Evolutionary conservation across 495 filamentous ascomycete species (phyloP), one percentile per base, ranked within the genome.

Genomic region (Talaromyces trachyspermus): DNA sequence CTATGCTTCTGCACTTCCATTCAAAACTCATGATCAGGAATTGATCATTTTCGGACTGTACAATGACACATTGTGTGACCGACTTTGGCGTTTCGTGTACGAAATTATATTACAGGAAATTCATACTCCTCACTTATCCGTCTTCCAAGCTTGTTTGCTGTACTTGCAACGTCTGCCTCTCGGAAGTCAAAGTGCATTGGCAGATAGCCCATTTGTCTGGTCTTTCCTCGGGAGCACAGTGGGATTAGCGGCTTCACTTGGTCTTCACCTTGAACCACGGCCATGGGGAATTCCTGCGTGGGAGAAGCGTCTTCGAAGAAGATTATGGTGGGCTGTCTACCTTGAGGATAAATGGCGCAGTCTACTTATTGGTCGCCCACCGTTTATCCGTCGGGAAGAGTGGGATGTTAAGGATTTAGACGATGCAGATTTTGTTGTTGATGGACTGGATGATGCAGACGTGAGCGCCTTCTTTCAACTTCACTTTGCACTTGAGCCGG

Each of bases 321-420:
- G 89, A 20, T 70, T 95, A 26, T 90, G 86, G 48, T 95, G 89
- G 88, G 89, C 86, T 2, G 68, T 95, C 49, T 95, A 88, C 58
- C 86, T 89, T 81, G 85, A 94, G 57, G 89, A 95, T 57, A 95
- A 92, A 68, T 95, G 89, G 89, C 84, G 85, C 29, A 84, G 86
- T 20, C 67, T 95, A n/a, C 80, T 89, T 19, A 80, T 89, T 54
- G 88, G 89, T 18, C 80, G 88, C 7, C 89, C 89, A 2, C 88
- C 88, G 7, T 89, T 89, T 57, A 88, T 71, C 53, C 84, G 84
- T 47, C 68, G 75, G 29, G 77, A 82, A 29, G 89, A 95, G 61
- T 95, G 88, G 88, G 86, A 83, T 17, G 89, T 95, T 7, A 77
- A 79, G 49, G 66, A 76, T 12, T 68, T 92, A 32, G 75, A 71